Evolutionary conservation across 2,329 filamentous ascomycete species (phyloP).

Genomic region (Myotisia sp.): DNA sequence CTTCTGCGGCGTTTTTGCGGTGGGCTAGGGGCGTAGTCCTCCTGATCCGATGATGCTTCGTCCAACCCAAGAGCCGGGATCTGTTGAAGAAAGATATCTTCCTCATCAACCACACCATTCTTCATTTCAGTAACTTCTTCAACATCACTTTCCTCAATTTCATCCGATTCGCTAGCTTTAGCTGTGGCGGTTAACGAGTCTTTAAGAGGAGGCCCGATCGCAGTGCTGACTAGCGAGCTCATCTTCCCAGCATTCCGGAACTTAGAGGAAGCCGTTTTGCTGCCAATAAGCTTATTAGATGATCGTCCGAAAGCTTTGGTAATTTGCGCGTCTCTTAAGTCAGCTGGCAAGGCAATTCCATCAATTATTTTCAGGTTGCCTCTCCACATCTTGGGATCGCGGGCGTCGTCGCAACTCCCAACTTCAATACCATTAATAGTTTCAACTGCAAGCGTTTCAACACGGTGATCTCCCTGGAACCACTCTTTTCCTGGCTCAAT

Average conservation of each 20-base stretch:
- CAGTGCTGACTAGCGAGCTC: slow-evolving; percentile 27
- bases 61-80: too few species aligned
- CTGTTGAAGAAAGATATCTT: too few species aligned
- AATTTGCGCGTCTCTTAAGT: slow-evolving; percentile 19
- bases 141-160: slow-evolving; percentile 9
- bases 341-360: slow-evolving; percentile 17
- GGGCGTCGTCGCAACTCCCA: slow-evolving; percentile 31
- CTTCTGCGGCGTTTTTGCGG: too few species aligned
- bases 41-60: too few species aligned
- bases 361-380: slow-evolving; percentile 34
- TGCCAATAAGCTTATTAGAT: slow-evolving; percentile 12
- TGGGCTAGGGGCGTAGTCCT: too few species aligned
- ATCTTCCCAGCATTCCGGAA: slow-evolving; percentile 24
- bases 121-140: too few species aligned
- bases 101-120: too few species aligned
- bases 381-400: slow-evolving; percentile 35
- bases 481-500: slow-evolving; percentile 35
- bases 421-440: slow-evolving; percentile 42
- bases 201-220: slow-evolving; percentile 22
- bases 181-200: too few species aligned
- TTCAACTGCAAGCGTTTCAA: slow-evolving; percentile 42
- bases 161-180: too few species aligned
- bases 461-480: slow-evolving; percentile 45
- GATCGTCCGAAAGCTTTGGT: slow-evolving; percentile 18
- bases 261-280: slow-evolving; percentile 7